Evolutionary conservation across 179 eudicot species (phyloP).

Genomic region (Sideroxylon spinosum): DNA sequence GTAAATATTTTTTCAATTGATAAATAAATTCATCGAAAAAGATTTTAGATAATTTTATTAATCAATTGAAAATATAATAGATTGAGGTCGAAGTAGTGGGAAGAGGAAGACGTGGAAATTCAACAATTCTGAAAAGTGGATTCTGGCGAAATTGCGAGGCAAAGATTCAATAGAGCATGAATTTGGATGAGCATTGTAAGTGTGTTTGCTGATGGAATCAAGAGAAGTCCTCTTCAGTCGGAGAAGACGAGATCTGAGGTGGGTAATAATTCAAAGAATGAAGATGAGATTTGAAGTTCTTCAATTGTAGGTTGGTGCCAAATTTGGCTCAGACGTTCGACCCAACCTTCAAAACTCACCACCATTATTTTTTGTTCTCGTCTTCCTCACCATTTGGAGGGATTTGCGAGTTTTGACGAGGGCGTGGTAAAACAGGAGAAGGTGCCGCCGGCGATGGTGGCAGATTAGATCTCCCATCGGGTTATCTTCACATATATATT

Average conservation of each 20-base stretch:
- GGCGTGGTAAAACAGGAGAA: no score
- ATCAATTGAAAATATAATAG: constrained; percentile 7
- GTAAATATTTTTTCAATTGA: no score
- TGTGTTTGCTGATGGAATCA: constrained; percentile 21
- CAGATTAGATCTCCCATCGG: no score
- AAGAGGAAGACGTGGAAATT: constrained; percentile 52
- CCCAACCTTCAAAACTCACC: constrained; percentile 69
- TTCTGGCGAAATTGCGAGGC: constrained; percentile 25
- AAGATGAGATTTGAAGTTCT: no score
- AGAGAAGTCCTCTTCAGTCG: constrained; percentile 23
- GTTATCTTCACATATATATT: no score
- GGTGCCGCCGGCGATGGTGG: no score
- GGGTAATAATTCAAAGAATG: no score
- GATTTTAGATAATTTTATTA: no score
- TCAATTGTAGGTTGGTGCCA: constrained; percentile 58
- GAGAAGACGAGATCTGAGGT: constrained; percentile 29
- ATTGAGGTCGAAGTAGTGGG: constrained; percentile 22
- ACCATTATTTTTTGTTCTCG: constrained; percentile 27
- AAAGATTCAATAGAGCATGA: constrained; percentile 27
- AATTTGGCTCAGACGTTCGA: constrained; percentile 56
- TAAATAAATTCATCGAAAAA: no score
- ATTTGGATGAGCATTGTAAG: constrained; percentile 24
- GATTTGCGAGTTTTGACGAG: constrained; percentile 37
- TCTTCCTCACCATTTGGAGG: constrained; percentile 26
- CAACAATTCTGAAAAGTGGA: constrained; percentile 24